phyloP scores from a whole-genome alignment of 2,329 filamentous ascomycete species.

The Alternaria arbusti region DNA sequence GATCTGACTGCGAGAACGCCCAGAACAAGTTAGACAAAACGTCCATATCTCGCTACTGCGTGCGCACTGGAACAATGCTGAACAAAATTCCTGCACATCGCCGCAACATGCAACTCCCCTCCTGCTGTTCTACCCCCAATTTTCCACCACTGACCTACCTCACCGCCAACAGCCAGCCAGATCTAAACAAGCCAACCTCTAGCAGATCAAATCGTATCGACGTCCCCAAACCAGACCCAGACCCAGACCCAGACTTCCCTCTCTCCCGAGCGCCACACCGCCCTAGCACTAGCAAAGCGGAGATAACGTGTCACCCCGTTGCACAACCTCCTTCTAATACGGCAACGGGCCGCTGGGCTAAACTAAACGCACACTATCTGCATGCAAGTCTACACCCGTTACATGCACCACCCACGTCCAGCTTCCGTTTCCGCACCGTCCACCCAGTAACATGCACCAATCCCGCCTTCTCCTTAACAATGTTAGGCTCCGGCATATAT shows the following conservation, averaged over 20 bases:
- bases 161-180: neutral
- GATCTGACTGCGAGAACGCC: neutral
- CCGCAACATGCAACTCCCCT: neutral
- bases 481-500: neutral
- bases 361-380: neutral
- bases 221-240: neutral
- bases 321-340: neutral
- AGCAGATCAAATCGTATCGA: neutral
- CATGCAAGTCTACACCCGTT: neutral
- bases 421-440: neutral
- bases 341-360: neutral
- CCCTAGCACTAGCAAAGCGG: neutral
- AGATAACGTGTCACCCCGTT: slow-evolving; percentile 3
- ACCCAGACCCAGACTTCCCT: neutral
- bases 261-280: neutral
- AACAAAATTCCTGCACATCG: neutral
- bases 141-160: neutral
- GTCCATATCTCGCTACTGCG: neutral
- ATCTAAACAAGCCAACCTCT: neutral
- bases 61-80: neutral
- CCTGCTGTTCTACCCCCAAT: neutral
- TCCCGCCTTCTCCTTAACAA: neutral
- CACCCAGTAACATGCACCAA: neutral
- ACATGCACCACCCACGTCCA: neutral
- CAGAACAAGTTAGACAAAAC: neutral